Evolutionary conservation across 495 filamentous ascomycete species (phyloP), one percentile per base, ranked within the genome.

Genomic region (Tuber borchii): DNA sequence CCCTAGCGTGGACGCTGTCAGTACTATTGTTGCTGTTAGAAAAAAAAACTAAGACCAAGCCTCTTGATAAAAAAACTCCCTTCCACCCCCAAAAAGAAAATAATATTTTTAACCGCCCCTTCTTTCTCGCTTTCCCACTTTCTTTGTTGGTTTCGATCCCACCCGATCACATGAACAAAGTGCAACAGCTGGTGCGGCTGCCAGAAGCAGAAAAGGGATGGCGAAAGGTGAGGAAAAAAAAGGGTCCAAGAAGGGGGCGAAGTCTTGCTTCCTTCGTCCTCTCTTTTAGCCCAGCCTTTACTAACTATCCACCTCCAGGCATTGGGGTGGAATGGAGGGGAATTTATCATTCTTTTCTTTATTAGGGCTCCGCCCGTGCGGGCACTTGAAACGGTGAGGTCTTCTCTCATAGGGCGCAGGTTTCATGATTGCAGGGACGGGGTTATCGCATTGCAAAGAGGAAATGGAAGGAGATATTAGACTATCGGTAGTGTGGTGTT

Each of bases 101-200:
- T 65, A 61, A 61, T 65, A 31, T 17, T 65, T 65, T 65, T 65
- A 65, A 65, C 56, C 56, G 56, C 56, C 56, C 56, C n/a, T 22
- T 5, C n/a, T 26, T 26, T 65, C 56, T 31, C 1, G 48, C 22
- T 26, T 26, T 26, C 3, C 39, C 39, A 4, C 48, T 48, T 48
- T 65, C n/a, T 65, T 31, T 14, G 56, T 65, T 65, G 14, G 56
- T 31, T 12, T 65, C 12, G 12, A 65, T 65, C 56, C 12, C 56
- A 31, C 26, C n/a, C n/a, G 56, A 65, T 65, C 56, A 65, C 56
- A 31, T 65, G 56, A 31, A n/a, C 56, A 26, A 22, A 22, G 22
- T 65, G 22, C n/a, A 56, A 14, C 9, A 14, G 26, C 20, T 19
- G 46, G 10, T 56, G 56, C 56, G 56, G 26, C 2, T 65, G n/a